Evolutionary conservation across 2,329 filamentous ascomycete species (phyloP).

Genomic region (Sporothrix phasma): DNA sequence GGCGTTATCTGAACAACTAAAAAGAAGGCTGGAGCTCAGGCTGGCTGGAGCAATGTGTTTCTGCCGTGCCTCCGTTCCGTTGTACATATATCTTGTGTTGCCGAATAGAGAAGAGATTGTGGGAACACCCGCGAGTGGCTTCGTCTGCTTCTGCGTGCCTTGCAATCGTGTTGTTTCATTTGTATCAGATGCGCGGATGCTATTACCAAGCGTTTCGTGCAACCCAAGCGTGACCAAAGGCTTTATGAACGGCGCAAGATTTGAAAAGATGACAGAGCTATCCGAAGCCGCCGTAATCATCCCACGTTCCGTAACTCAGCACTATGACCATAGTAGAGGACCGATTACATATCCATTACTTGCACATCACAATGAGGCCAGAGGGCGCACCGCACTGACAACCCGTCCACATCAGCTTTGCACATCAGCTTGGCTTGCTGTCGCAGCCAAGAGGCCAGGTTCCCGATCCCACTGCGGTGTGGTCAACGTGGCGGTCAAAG

Average conservation of each 20-base stretch:
- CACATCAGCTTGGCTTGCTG: neutral
- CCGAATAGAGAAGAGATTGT: conserved; percentile 31
- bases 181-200: neutral
- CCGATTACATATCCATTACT: no score
- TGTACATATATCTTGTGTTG: conserved; percentile 31
- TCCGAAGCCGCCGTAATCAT: neutral
- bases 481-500: no score
- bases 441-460: neutral
- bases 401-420: neutral
- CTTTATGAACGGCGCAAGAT: neutral
- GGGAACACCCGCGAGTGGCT: conserved; percentile 7
- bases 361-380: neutral
- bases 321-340: no score
- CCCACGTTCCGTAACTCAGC: no score
- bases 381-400: neutral
- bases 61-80: conserved; percentile 20
- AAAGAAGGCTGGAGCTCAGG: conserved; percentile 5
- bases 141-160: neutral
- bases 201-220: neutral
- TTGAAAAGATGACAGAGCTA: no score
- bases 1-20: neutral
- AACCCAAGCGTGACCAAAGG: neutral
- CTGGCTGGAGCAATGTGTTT: conserved; percentile 7
- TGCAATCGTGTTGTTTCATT: neutral
- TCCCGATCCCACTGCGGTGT: neutral